Evolutionary conservation across 2,329 filamentous ascomycete genomes (phyloP), one percentile per base, ranked within the genome.

Genomic region (Davidsoniella virescens): DNA sequence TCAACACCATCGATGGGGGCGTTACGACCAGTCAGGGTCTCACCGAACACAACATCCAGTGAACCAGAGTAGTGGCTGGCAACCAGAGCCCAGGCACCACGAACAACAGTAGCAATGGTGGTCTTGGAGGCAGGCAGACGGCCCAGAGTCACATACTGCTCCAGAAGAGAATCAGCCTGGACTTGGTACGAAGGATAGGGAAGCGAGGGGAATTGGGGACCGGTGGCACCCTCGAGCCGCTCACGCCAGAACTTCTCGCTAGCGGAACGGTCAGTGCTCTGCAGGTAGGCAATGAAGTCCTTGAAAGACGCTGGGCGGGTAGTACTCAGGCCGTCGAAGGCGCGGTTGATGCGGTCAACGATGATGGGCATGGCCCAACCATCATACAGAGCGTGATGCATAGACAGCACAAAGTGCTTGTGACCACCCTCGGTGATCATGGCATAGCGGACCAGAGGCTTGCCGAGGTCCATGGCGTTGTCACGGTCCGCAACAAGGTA

Each of bases 71-170:
- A 77, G 36, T 68, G 64, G 0, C 72, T 70, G 0, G 72, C 68
- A 0, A 77, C 65, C 2, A 78, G 59, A 0, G 73, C 73, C 75
- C 75, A 80, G 0, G 73, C 76, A 20, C 70, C 72, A n/a, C 74
- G 68, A 26, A 80, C 71, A 2, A 76, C 62, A 0, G 73, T 76
- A 0, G 76, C 72, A 2, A 73, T 63, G 0, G 74, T 78, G 8
- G 67, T 67, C 40, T 67, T 70, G 2, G 58, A 63, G 14, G 41
- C 45, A 3, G 52, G 49, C 10, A 57, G 61, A 43, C 57, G 50
- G 45, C 58, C 53, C 36, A 66, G 60, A 0, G 64, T 63, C 39
- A 77, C 66, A 53, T 75, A 73, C 46, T 71, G 64, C 54, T 77
- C 71, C 0, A 75, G 61, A 1, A 76, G 60, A 1, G 71, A 73